Evolutionary conservation across 1,139 yeast genomes (phyloP), one percentile per base, ranked within the genome.

Genomic region (Diutina pseudorugosa): DNA sequence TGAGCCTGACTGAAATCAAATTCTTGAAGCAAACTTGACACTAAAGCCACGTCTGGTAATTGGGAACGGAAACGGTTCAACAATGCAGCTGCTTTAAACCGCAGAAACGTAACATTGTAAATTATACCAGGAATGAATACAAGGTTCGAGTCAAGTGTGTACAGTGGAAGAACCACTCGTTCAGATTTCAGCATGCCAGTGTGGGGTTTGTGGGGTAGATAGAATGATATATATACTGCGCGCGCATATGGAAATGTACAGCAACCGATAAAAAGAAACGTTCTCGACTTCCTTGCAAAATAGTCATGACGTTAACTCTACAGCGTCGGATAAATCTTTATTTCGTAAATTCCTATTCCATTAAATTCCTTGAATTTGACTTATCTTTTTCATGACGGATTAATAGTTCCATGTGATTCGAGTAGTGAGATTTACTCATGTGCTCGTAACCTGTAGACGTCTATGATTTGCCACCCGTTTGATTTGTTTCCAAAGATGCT

Each of bases 61-160:
- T 68, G 65, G 20, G 66, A 62, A 53, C 65, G 67, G 60, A 61
- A 73, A 44, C 74, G 65, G 44, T 66, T 70, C 51, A 80, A 64
- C 33, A 80, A 63, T 1, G 76, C 71, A 7, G 77, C 73, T 1
- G 82, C 83, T 53, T 74, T 73, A 56, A 70, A 67, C 52, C 76
- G 66, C 41, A 75, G 66, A 54, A 80, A 76, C 1, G 80, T 70
- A 16, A 81, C 79, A 55, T 79, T 75, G 62, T 82, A 82, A 30
- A 80, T 71, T 51, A 81, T 75, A 0, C 86, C 86, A 0, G 88
- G 87, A 14, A 82, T 62, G 41, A 80, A 69, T 14, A 82, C 79
- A 55, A 80, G 63, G 57, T 69, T 72, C 48, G 76, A 71, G 59
- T 72, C 77, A 43, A 72, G 64, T 52, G 66, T 67, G 60, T 73